A percentile compares a stretch with the other conserved stretches of the same genome.
Conservation (phyloP, 371 early-diverging fungal species). For the Mucor plumbeus region DNA sequence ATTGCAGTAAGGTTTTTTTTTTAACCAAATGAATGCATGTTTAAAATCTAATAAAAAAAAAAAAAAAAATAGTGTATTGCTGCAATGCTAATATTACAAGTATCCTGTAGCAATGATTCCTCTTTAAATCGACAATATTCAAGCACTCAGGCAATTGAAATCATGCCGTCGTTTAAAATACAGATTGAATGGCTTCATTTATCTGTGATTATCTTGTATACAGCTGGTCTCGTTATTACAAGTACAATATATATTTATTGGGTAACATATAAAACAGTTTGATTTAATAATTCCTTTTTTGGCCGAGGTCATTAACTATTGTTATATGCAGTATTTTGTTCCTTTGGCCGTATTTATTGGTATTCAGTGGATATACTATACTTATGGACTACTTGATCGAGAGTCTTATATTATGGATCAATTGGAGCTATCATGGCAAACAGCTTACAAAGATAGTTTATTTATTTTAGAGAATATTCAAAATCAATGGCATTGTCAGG, state of each 20-base stretch:
- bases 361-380: constrained; percentile 13
- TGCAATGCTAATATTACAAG: constrained; percentile 1
- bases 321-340: constrained; percentile 5
- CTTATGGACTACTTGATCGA: constrained; percentile 3
- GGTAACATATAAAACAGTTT: constrained; percentile 1
- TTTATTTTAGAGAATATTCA: constrained; percentile 6
- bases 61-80: constrained; percentile 7
- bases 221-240: not conserved
- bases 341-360: constrained; percentile 13
- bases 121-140: not conserved
- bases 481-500: constrained; percentile 20
- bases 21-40: no score
- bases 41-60: not conserved
- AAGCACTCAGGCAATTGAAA: not conserved
- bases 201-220: constrained; percentile 3
- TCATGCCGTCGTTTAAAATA: constrained; percentile 7
- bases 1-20: constrained; percentile 6
- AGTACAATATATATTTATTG: constrained; percentile 10
- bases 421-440: constrained; percentile 14
- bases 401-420: constrained; percentile 17
- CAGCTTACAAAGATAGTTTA: not conserved
- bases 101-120: not conserved
- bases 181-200: constrained; percentile 14
- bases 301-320: not conserved
- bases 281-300: constrained; percentile 3